phyloP scores from a whole-genome alignment of 139 green algal genomes.

The Edaphochlamys debaryana region DNA sequence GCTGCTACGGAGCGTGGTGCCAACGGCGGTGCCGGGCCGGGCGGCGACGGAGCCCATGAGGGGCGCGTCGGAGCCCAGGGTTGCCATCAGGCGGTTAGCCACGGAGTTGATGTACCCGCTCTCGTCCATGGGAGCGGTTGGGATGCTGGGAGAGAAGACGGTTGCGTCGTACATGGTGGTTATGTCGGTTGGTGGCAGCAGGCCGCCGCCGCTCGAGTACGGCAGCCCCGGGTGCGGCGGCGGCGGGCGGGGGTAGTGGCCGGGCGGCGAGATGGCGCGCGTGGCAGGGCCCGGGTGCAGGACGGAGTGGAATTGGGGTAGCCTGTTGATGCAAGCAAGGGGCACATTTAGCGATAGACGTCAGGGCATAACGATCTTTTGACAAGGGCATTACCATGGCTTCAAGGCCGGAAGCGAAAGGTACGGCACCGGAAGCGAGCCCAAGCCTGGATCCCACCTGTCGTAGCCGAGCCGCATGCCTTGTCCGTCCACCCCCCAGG shows the following conservation, averaged over 20 bases:
- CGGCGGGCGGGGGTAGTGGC: neutral
- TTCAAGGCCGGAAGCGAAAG: too few relatives aligned
- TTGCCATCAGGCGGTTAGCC: neutral
- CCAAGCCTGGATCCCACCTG: too few relatives aligned
- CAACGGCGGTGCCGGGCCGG: neutral
- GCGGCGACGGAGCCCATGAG: neutral
- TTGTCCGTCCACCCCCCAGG: neutral
- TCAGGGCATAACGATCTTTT: too few relatives aligned
- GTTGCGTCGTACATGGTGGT: neutral
- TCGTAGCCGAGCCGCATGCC: constrained; percentile 8
- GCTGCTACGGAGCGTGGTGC: too few relatives aligned
- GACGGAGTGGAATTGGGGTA: constrained; percentile 7
- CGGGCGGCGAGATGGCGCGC: neutral
- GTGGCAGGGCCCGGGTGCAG: neutral
- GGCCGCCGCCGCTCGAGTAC: neutral
- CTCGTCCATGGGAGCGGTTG: neutral
- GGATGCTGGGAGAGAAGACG: neutral
- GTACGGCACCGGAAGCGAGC: too few relatives aligned
- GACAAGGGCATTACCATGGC: too few relatives aligned
- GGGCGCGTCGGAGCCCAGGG: neutral
- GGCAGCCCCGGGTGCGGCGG: neutral
- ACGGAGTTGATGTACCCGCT: too few relatives aligned
- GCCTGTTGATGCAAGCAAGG: too few relatives aligned
- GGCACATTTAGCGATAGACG: too few relatives aligned
- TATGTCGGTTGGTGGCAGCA: neutral